These are phyloP conservation scores for Cladophialophora carrionii DNA, from an alignment of 2,329 filamentous ascomycete genomes.

Conservation along the genomic window DNA sequence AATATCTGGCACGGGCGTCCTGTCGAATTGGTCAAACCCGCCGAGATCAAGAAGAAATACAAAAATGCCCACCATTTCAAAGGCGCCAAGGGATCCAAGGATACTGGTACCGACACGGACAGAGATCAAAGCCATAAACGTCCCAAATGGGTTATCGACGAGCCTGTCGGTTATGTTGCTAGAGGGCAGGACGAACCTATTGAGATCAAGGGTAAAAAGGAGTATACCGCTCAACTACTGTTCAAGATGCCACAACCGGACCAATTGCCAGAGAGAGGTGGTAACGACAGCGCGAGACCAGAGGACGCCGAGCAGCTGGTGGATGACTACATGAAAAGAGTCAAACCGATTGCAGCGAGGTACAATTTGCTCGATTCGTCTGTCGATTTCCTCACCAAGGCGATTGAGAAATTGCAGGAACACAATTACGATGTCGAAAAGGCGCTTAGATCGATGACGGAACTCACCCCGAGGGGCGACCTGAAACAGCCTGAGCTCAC, in stretches of 20 bases:
- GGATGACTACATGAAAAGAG: constrained; percentile 74
- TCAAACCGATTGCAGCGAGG: constrained; percentile 65
- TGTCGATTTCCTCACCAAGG: constrained; percentile 86
- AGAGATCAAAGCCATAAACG: constrained; percentile 77
- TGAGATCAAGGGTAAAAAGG: constrained; percentile 67
- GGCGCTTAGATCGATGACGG: constrained; percentile 70
- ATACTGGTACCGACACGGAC: constrained; percentile 80
- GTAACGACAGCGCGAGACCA: constrained; percentile 46
- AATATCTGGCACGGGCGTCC: constrained; percentile 81
- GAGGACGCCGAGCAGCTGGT: constrained; percentile 60
- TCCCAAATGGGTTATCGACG: constrained; percentile 92
- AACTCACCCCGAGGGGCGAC: constrained; percentile 67
- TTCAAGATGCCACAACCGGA: constrained; percentile 72
- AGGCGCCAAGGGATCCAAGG: constrained; percentile 76
- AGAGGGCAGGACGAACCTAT: constrained; percentile 76
- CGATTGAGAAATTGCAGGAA: constrained; percentile 71
- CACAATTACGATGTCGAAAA: constrained; percentile 71
- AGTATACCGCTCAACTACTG: constrained; percentile 72
- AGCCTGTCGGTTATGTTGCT: constrained; percentile 80
- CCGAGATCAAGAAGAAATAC: constrained; percentile 79
- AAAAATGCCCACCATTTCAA: constrained; percentile 69
- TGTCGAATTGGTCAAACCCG: constrained; percentile 86
- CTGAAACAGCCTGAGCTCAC: constrained; percentile 84
- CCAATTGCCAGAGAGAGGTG: constrained; percentile 52
- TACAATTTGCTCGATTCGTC: constrained; percentile 74